Evolutionary conservation across 352 stramenopile genomes (phyloP).

Genomic region (Phytophthora podocarpi): DNA sequence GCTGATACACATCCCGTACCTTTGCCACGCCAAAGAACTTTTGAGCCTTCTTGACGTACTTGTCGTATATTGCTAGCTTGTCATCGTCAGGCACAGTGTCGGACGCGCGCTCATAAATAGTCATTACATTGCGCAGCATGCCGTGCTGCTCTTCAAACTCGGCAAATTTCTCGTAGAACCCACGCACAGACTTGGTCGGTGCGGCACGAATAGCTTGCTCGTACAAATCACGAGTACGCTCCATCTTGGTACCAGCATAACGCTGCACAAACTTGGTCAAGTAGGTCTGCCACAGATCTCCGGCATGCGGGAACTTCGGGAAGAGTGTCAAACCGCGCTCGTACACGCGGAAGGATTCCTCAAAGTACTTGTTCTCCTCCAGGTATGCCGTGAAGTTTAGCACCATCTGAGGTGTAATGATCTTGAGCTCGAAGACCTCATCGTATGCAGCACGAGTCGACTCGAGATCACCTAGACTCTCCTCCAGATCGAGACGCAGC

Average conservation of each 20-base stretch:
- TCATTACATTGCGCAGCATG: constrained; percentile 95
- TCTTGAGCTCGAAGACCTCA: constrained; percentile 94
- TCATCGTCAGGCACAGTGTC: constrained; percentile 86
- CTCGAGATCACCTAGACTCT: constrained; percentile 96
- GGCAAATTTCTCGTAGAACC: constrained; percentile 87
- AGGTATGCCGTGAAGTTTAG: constrained; percentile 98
- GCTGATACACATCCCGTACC: constrained; percentile 97
- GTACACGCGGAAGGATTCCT: constrained; percentile 94
- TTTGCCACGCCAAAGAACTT: constrained; percentile 97
- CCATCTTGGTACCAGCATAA: constrained; percentile 96
- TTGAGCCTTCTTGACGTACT: constrained; percentile 95
- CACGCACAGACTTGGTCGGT: constrained; percentile 88
- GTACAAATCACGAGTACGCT: constrained; percentile 97
- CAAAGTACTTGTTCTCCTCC: constrained; percentile 98
- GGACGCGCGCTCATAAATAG: constrained; percentile 95
- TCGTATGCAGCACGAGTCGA: constrained; percentile 97
- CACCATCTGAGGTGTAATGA: constrained; percentile 97
- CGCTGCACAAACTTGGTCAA: constrained; percentile 94
- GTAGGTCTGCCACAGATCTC: constrained; percentile 97
- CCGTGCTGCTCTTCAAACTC: constrained; percentile 97
- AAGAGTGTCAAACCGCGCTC: constrained; percentile 88
- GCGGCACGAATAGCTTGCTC: constrained; percentile 92
- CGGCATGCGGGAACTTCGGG: constrained; percentile 94
- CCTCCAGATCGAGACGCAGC: constrained; percentile 98
- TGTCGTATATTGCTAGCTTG: constrained; percentile 93